Evolutionary conservation across 257 asterid species (phyloP), one percentile per base, ranked within the genome.

Genomic region (Nicotiana paniculata): DNA sequence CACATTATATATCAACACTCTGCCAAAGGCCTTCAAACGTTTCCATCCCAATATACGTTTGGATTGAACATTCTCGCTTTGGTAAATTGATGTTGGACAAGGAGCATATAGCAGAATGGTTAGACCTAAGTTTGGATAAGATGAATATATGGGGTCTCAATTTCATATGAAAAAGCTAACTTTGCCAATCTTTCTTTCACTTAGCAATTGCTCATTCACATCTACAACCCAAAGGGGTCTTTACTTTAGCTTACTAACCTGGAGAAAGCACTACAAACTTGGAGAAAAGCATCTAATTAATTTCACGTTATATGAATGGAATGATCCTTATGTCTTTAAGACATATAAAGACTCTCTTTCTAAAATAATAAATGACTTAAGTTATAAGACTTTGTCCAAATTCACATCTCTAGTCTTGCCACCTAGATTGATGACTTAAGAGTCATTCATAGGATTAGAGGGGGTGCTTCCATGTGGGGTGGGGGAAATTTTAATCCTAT

Each of bases 231-330:
- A 32, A 75, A 75, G 16, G 43, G 28, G 28, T 75, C 28, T 51
- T 74, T 6, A 6, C 63, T 3, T 75, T 75, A 8, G 26, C 79
- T 75, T 28, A 51, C 8, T 26, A 51, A 48, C 26, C 16, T 75
- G 79, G 53, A 35, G 12, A 18, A 69, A 28, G 24, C 11, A 67
- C 12, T 26, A 16, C 53, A 66, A 26, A 39, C 37, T 54, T 79
- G 11, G 33, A 80, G 21, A 9, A 6, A n/a, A 17, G 15, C 15
- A 51, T 83, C n/a, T 21, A 21, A 54, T 82, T 79, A 51, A 74
- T 59, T 89, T 86, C 86, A 96, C 99, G 24, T 21, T 21, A 21
- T 21, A 21, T 21, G 24, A 21, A 21, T 21, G 24, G 24, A 21
- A 21, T 21, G 24, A 21, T 21, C 24, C 24, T 21, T 21, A 21